Conservation (phyloP, 192 early-diverging fungal species). For the Entomortierella parvispora region DNA sequence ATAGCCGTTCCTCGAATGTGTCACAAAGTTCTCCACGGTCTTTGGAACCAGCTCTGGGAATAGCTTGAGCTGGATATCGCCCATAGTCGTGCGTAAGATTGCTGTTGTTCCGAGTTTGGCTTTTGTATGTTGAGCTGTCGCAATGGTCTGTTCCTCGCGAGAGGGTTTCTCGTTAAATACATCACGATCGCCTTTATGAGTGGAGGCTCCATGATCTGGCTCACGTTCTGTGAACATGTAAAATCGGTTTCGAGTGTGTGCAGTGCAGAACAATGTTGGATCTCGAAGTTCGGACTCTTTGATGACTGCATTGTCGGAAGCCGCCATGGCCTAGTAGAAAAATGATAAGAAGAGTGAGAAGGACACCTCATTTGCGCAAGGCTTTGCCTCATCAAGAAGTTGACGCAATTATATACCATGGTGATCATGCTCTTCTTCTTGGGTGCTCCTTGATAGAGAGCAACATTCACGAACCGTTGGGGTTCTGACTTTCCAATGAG, state of each 20-base stretch:
- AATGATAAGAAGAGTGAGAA: constrained; percentile 10
- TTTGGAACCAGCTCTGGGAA: constrained; percentile 94
- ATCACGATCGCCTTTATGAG: constrained; percentile 80
- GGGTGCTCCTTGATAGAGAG: constrained; percentile 91
- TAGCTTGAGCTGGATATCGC: constrained; percentile 90
- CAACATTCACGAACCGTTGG: constrained; percentile 88
- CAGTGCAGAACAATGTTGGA: constrained; percentile 92
- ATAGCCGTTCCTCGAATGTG: constrained; percentile 85
- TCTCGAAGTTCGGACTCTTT: constrained; percentile 74
- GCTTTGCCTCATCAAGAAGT: not conserved
- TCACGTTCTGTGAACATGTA: constrained; percentile 93
- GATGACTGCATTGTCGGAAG: constrained; percentile 84
- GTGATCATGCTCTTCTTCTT: constrained; percentile 80
- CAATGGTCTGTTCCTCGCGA: constrained; percentile 93
- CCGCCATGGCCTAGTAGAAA: constrained; percentile 75
- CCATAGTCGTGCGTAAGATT: constrained; percentile 88
- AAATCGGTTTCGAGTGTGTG: constrained; percentile 92
- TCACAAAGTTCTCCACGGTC: constrained; percentile 95
- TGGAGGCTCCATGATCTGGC: constrained; percentile 73
- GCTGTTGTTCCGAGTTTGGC: constrained; percentile 74
- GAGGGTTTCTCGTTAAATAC: constrained; percentile 98
- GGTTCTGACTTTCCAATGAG: constrained; percentile 94
- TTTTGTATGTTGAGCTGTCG: constrained; percentile 69
- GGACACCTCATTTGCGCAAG: not conserved
- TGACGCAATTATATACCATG: constrained; percentile 55